Base-by-base conservation (phyloP, 2,329 filamentous ascomycete genomes). In the Aspergillus aculeatus region DNA sequence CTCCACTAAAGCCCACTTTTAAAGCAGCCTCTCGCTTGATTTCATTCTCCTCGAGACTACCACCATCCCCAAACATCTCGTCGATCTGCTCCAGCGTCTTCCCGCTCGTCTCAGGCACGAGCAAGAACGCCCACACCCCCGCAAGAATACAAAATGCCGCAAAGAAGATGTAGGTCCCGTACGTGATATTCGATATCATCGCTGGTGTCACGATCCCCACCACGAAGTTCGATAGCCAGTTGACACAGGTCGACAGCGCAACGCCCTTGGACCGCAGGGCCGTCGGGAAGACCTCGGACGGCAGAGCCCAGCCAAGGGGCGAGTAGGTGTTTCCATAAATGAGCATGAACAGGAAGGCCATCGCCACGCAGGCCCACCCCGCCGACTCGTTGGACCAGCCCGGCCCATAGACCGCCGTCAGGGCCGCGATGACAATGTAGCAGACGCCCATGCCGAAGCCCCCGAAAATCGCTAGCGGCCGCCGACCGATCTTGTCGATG, bases 391-490 rank as follows among this genome's bases (percentile, higher is more conserved):
- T 23, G 26, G 32, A 11, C 51, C 51, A 54, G 6, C 21, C 12
- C 11, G 26, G 19, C 16, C 31, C 35, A 10, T 54, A 54, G 16
- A 35, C 9, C 21, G 26, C 51, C 16, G 41, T 38, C 16, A 54
- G 31, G 5, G 24, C 51, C 3, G 51, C 51, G 32, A 54, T 54
- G 31, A 44, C 10, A n/a, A 54, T 21, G n/a, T 54, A 38, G 26
- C 29, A 38, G 29, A 38, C 23, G 16, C 19, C 26, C 51, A 54
- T 54, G 7, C 29, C 50, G 19, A 81, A 63, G n/a, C 81, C 86
- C 68, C 90, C 89, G 61, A 84, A 85, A 5, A 83, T 82, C 64
- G 89, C 85, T 66, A 87, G 71, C 21, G 90, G 79, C 77, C 90
- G 60, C 16, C 66, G 53, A 12, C 65, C 65, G 26, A 68, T 60